Percentiles rank a stretch among this genome's conserved stretches.
Conservation (phyloP, 305 asterid genomes). For the Fraxinus platypoda region DNA sequence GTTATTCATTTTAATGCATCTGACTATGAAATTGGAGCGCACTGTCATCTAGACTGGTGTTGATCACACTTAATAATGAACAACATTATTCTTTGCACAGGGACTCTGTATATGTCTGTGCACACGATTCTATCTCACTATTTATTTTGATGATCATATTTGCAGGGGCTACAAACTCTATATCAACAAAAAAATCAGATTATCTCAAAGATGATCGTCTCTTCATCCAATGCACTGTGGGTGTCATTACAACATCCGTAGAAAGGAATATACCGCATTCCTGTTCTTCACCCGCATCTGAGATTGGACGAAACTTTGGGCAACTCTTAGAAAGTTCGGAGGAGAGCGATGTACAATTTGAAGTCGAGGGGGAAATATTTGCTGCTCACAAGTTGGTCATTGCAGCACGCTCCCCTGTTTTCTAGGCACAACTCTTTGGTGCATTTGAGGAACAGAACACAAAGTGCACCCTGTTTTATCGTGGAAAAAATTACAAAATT, state of each 20-base stretch:
- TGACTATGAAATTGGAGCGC: neutral
- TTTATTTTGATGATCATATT: neutral
- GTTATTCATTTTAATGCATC: neutral
- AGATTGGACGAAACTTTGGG: slow-evolving; percentile 29
- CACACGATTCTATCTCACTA: neutral
- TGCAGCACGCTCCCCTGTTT: slow-evolving; percentile 33
- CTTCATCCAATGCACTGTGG: slow-evolving; percentile 28
- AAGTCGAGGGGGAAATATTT: slow-evolving; percentile 26
- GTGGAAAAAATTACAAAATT: neutral
- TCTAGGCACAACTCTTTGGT: slow-evolving; percentile 28
- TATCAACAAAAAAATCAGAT: slow-evolving; percentile 29
- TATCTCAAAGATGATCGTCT: slow-evolving; percentile 31
- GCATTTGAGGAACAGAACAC: slow-evolving; percentile 23
- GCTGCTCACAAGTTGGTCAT: slow-evolving; percentile 30
- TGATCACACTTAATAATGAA: neutral
- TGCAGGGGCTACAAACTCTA: slow-evolving; percentile 35
- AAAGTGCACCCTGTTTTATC: neutral
- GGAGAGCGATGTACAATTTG: slow-evolving; percentile 27
- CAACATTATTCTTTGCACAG: neutral
- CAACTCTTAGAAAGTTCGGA: slow-evolving; percentile 23
- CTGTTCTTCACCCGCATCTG: slow-evolving; percentile 19
- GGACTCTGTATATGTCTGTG: neutral
- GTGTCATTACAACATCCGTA: slow-evolving; percentile 24
- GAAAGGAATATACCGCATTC: slow-evolving; percentile 23
- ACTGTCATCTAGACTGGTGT: neutral